These are phyloP conservation scores for Moelleriella libera DNA, from an alignment of 2,329 filamentous ascomycete genomes.

Conservation along the genomic window DNA sequence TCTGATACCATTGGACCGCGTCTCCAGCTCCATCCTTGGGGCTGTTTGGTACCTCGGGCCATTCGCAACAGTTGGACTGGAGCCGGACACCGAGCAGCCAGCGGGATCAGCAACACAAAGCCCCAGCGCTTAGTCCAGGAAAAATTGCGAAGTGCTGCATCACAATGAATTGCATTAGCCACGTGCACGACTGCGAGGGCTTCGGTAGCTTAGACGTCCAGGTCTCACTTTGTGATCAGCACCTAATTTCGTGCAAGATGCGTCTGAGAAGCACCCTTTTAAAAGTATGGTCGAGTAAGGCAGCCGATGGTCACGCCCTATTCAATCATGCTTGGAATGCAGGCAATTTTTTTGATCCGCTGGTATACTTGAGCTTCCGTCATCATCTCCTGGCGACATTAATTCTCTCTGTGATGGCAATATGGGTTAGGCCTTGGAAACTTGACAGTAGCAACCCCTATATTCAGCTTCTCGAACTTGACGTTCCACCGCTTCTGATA, in stretches of 20 bases:
- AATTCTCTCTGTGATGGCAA: conserved; percentile 6
- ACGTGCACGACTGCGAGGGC: conserved; percentile 9
- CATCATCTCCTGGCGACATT: background rate
- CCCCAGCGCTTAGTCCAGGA: conserved; percentile 18
- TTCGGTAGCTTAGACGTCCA: conserved; percentile 20
- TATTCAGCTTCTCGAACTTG: conserved; percentile 7
- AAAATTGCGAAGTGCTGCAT: conserved; percentile 24
- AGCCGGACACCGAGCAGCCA: conserved; percentile 15
- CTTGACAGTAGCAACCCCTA: conserved; percentile 8
- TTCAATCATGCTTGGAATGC: conserved; percentile 1
- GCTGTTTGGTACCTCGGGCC: conserved; percentile 9
- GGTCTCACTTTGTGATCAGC: background rate
- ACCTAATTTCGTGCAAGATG: background rate
- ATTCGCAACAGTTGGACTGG: conserved; percentile 9
- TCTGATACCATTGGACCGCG: conserved; percentile 11
- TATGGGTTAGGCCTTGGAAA: conserved; percentile 9
- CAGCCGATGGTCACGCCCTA: background rate
- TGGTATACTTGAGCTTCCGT: conserved; percentile 1
- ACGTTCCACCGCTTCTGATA: conserved; percentile 7
- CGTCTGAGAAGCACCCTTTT: background rate
- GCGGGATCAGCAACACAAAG: conserved; percentile 22
- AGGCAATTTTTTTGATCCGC: background rate
- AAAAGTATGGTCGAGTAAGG: background rate
- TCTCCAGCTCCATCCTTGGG: conserved; percentile 11
- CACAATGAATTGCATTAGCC: conserved; percentile 20